Conservation (phyloP, 2,329 filamentous ascomycete genomes). For the Coniochaeta ligniaria region DNA sequence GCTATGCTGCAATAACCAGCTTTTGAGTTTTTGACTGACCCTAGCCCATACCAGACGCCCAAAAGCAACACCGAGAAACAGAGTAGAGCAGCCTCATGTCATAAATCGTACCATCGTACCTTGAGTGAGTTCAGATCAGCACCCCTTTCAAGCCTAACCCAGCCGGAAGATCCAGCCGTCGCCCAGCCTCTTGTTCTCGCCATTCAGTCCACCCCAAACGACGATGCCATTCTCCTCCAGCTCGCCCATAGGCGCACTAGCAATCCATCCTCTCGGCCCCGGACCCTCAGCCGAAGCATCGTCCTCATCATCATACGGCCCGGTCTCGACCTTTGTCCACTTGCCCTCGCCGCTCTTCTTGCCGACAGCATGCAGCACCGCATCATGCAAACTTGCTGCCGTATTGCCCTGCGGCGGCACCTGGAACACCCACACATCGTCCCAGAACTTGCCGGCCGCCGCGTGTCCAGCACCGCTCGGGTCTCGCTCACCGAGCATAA, state of each 20-base stretch:
- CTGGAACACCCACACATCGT: slow-evolving; percentile 59
- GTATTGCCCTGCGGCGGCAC: slow-evolving; percentile 48
- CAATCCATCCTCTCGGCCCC: slow-evolving; percentile 48
- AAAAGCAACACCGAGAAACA: slow-evolving; percentile 13
- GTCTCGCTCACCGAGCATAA: slow-evolving; percentile 51
- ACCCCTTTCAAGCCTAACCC: slow-evolving; percentile 17
- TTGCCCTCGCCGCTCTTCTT: slow-evolving; percentile 48
- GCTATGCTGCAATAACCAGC: neutral
- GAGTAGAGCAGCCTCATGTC: slow-evolving; percentile 4
- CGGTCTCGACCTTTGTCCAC: slow-evolving; percentile 44
- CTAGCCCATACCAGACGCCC: neutral
- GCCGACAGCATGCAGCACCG: slow-evolving; percentile 45
- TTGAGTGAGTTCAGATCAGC: neutral
- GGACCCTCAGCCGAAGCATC: slow-evolving; percentile 38
- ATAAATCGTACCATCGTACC: neutral
- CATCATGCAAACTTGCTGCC: slow-evolving; percentile 46
- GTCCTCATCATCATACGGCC: slow-evolving; percentile 45
- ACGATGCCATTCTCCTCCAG: slow-evolving; percentile 52
- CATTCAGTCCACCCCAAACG: slow-evolving; percentile 52
- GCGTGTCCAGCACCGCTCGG: slow-evolving; percentile 41
- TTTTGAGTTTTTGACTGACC: neutral
- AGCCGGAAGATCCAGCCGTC: slow-evolving; percentile 61
- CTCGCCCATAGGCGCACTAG: slow-evolving; percentile 47
- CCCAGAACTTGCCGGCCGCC: slow-evolving; percentile 45
- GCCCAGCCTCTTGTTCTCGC: slow-evolving; percentile 41